Base-by-base conservation (phyloP, 371 early-diverging fungal species). In the Rhizopus microsporus region DNA sequence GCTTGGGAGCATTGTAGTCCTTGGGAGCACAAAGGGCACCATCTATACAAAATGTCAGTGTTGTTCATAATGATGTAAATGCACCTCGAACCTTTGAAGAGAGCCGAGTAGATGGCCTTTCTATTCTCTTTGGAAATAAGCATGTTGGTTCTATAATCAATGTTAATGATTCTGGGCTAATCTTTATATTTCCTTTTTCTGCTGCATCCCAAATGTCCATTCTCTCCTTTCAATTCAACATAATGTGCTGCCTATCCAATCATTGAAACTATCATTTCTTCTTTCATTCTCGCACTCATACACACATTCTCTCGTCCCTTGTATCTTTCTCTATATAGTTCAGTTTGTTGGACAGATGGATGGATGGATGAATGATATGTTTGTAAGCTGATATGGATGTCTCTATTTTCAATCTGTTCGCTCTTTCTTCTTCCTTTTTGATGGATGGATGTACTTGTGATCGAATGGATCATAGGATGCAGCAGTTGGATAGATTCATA, bases 1-100 rank as follows among this genome's bases (percentile, higher is more conserved):
- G 99, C 85, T 92, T 92, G 76, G 94, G 85, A 54, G 88, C 87
- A 81, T 96, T 93, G 90, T 81, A 96, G 88, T 98, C 97, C 91
- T 98, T 98, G 87, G 95, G 91, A 81, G 96, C 98, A 62, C 97
- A 97, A 67, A 98, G 77, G 72, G 96, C 97, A 68, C 98, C 98
- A 84, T 97, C 98, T 88, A 81, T 71, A 72, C 67, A 73, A 62
- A 71, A 62, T 39, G 31, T 32, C 33, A 12, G 23, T 37, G 9
- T 7, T 9, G n/a, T 0, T 35, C 3, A 8, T 48, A 30, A 5
- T 7, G n/a, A 32, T 56, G 7, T 54, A n/a, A 30, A 23, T 17
- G 35, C 7, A 16, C 7, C 35, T 34, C 70, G 65, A 82, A 88
- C 89, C 89, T 81, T 88, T 88, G 88, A 91, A 92, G 72, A 94